These are phyloP conservation scores for Peronospora tabacina DNA, from an alignment of 352 stramenopile species.

Conservation along the genomic window DNA sequence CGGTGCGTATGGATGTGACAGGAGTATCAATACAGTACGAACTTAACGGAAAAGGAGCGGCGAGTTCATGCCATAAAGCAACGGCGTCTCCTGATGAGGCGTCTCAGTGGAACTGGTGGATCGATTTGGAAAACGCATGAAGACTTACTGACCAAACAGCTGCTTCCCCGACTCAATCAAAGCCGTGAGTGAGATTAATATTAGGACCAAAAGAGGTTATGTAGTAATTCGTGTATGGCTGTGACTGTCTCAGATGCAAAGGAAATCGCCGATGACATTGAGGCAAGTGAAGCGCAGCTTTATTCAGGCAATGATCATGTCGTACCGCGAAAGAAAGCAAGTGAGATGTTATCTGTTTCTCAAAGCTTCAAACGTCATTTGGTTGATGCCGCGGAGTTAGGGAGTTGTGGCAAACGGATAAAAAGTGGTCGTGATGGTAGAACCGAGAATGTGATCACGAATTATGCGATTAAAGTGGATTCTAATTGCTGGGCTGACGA, in stretches of 20 bases:
- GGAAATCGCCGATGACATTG: constrained; percentile 68
- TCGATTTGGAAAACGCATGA: constrained; percentile 60
- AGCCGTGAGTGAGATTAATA: constrained; percentile 33
- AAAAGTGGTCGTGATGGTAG: constrained; percentile 8
- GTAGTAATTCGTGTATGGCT: constrained; percentile 1
- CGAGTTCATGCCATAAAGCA: constrained; percentile 47
- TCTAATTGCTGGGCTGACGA: background rate
- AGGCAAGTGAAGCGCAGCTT: constrained; percentile 29
- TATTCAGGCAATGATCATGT: background rate
- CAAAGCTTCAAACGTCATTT: constrained; percentile 13
- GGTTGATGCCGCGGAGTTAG: background rate
- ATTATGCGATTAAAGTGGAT: background rate
- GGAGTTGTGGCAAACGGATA: constrained; percentile 5
- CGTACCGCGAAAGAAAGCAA: constrained; percentile 21
- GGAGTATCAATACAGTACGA: constrained; percentile 69
- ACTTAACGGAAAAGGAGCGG: constrained; percentile 50
- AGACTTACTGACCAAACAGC: constrained; percentile 49
- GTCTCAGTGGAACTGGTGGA: constrained; percentile 42
- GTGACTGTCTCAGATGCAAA: constrained; percentile 35
- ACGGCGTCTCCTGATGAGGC: constrained; percentile 54
- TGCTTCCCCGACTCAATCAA: constrained; percentile 57
- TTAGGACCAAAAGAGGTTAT: background rate
- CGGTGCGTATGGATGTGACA: constrained; percentile 10
- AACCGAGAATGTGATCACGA: background rate
- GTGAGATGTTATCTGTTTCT: constrained; percentile 26